Evolutionary conservation across 805 yeast species (phyloP).

Genomic region (Candida wancherniae): DNA sequence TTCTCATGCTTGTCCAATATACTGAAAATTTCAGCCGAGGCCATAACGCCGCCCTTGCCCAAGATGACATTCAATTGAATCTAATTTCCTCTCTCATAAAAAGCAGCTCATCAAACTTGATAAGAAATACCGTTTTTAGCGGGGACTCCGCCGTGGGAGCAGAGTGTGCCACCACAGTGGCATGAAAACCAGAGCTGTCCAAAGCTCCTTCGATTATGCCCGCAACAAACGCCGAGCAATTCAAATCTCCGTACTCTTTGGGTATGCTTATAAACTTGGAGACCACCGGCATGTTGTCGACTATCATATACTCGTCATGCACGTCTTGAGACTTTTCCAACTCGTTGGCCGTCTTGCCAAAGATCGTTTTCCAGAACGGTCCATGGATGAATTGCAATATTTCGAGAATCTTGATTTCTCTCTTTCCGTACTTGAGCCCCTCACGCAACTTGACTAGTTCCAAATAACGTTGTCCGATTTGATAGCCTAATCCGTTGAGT

Average conservation of each 20-base stretch:
- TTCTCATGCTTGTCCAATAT: too few relatives aligned
- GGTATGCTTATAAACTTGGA: conserved; percentile 75
- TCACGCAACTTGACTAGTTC: conserved; percentile 69
- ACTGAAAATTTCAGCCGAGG: too few relatives aligned
- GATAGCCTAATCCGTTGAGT: conserved; percentile 70
- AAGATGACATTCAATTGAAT: too few relatives aligned
- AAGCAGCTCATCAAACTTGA: conserved; percentile 61
- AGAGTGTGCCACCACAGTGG: conserved; percentile 78
- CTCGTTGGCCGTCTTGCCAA: conserved; percentile 71
- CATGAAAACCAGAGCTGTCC: conserved; percentile 67
- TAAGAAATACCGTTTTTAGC: conserved; percentile 66
- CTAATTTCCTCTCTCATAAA: conserved; percentile 50
- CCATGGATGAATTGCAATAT: conserved; percentile 69
- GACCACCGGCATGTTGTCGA: conserved; percentile 67
- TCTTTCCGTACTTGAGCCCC: conserved; percentile 54
- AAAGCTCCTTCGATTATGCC: conserved; percentile 82
- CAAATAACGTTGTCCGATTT: conserved; percentile 65
- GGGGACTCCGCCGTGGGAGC: conserved; percentile 59
- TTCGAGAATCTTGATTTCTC: conserved; percentile 64
- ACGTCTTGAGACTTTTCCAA: conserved; percentile 69
- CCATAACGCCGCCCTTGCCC: too few relatives aligned
- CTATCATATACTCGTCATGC: conserved; percentile 70
- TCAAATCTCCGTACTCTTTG: conserved; percentile 68
- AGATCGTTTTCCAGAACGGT: conserved; percentile 66
- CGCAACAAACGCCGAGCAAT: conserved; percentile 79